Percentiles rank a stretch among this genome's conserved stretches.
phyloP scores from a whole-genome alignment of 805 yeast species.

The Helenozyma rhizophorensis region DNA sequence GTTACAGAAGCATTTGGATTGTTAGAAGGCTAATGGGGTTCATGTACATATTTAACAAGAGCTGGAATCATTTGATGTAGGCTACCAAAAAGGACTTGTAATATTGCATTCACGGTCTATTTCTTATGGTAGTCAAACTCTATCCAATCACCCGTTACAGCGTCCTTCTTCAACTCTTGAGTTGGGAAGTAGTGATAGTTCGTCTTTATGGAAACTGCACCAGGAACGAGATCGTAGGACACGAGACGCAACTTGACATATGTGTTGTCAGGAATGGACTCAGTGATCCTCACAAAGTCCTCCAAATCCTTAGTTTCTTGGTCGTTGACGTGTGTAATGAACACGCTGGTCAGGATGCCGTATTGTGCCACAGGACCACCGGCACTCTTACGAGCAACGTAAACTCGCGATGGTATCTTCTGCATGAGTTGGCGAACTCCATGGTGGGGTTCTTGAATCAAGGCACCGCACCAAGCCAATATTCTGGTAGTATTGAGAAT shows the following conservation, averaged over 20 bases:
- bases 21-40: constrained; percentile 1
- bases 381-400: constrained; percentile 64
- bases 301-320: constrained; percentile 64
- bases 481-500: constrained; percentile 59
- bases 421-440: constrained; percentile 84
- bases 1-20: constrained; percentile 45
- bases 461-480: constrained; percentile 79
- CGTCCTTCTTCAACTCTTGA: constrained; percentile 50
- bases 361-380: constrained; percentile 89
- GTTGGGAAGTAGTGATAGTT: constrained; percentile 88
- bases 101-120: constrained; percentile 7
- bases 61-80: too few species aligned
- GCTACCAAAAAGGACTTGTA: too few species aligned
- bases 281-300: constrained; percentile 62
- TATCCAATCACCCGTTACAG: constrained; percentile 41
- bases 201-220: constrained; percentile 80
- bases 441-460: constrained; percentile 86
- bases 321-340: constrained; percentile 87
- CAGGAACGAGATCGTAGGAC: constrained; percentile 81
- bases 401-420: constrained; percentile 76
- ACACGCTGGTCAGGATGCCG: constrained; percentile 72
- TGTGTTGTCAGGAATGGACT: constrained; percentile 68
- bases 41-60: background rate
- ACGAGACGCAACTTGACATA: constrained; percentile 79
- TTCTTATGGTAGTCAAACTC: constrained; percentile 45